Base-by-base conservation (phyloP, 139 green algal genomes). In the Trebouxia sp. region DNA sequence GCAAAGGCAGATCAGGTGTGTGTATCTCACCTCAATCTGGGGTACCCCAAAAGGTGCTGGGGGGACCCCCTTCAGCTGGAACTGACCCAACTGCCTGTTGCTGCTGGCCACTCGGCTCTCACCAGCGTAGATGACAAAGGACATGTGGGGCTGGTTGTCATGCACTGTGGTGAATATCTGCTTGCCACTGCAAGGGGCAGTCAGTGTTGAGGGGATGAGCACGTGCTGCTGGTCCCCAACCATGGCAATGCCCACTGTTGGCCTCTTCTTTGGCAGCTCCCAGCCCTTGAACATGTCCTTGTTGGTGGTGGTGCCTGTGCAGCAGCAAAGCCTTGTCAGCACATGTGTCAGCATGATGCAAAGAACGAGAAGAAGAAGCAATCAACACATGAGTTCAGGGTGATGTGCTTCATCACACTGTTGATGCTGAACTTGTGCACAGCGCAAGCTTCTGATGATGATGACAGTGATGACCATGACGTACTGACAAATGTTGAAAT, bases 161-260 rank as follows among this genome's bases (percentile, higher is more conserved):
- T 90, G 87, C 62, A 86, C 87, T 0, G 86, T 92, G 37, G 88
- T 91, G 80, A 92, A 92, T 8, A 87, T 48, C 80, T 93, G 88
- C 85, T 38, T 83, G 43, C 9, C 82, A 70, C 6, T 81, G 86
- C 76, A 91, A 62, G 51, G 75, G n/a, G 15, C 80, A 69, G 26
- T 84, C 75, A 66, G 32, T 8, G 42, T 55, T 20, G 82, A 47
- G 7, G 86, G 89, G 37, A 93, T 87, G n/a, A 93, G 87, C 42
- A 84, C 72, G 67, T 89, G 86, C 26, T 77, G 43, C 7, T 74
- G 53, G 78, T 93, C 86, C 37, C 87, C 87, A 10, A 86, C 39
- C 76, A 88, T 85, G 75, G 88, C 87, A 53, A 93, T 80, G 6
- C 89, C 89, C 50, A 93, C 79, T 5, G 87, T 80, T 22, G 85